Percentiles rank a stretch among this genome's conserved stretches.
Conservation (phyloP, 169 alveolate genomes). For the Plasmodium sp. region DNA sequence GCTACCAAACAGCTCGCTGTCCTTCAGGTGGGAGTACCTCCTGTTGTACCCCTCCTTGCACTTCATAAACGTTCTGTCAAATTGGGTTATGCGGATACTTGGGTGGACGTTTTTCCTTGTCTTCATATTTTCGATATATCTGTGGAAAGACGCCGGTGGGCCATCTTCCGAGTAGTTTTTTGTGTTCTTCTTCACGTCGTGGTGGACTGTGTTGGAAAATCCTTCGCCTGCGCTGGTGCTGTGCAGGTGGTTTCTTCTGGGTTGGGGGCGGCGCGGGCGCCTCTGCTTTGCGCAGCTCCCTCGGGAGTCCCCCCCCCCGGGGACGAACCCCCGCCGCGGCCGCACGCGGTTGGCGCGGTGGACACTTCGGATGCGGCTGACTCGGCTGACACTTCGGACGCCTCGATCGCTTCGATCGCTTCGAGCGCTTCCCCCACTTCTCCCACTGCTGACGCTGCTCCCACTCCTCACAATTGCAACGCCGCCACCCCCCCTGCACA, state of each 20-base stretch:
- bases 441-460: not conserved
- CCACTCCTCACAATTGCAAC: not conserved
- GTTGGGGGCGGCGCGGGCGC: not conserved
- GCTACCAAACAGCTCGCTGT: conserved; percentile 24
- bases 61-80: conserved; percentile 31
- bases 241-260: not conserved
- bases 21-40: conserved; percentile 30
- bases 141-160: conserved; percentile 38
- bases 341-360: not conserved
- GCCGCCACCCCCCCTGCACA: not conserved
- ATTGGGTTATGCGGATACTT: conserved; percentile 38
- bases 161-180: conserved; percentile 37
- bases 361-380: not conserved
- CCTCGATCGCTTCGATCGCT: not conserved
- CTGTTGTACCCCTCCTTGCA: conserved; percentile 51
- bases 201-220: conserved; percentile 26
- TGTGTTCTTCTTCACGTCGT: conserved; percentile 43
- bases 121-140: conserved; percentile 40
- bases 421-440: not conserved
- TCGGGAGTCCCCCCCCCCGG: not conserved
- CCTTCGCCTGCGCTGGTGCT: conserved; percentile 21
- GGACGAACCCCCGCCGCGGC: not conserved
- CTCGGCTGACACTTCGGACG: not conserved
- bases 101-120: conserved; percentile 57
- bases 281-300: not conserved